Evolutionary conservation across 352 stramenopile genomes (phyloP), one percentile per base, ranked within the genome.

Genomic region (Globisporangium cylindrosporum): DNA sequence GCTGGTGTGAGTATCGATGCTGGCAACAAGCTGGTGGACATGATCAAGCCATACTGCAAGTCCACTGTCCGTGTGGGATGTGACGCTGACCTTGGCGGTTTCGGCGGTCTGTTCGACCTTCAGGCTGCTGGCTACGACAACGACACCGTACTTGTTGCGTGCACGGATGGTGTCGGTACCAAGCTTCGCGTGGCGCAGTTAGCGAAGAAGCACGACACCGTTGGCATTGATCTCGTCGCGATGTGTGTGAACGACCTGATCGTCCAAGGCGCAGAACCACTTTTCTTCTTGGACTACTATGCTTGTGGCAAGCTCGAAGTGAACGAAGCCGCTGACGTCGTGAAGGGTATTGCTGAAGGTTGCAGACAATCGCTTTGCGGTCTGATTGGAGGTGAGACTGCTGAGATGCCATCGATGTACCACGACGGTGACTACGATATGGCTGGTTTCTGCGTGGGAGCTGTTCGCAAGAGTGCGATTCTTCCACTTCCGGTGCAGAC

Each of bases 281-380:
- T 99, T 12, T 99, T 99, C 88, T 99, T 99, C 82, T 79, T 99
- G 9, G 98, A 99, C 82, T 99, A 99, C 84, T 99, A 99, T 90
- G 97, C 98, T 64, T 98, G 94, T 41, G 97, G 97, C 46, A 97
- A 98, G 74, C 87, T 99, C 15, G 92, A 99, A 61, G 89, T 99
- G 8, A 71, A 98, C 57, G 95, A 98, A 71, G 97, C 97, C 66
- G 81, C 89, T 22, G 79, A 95, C 64, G 96, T 99, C 34, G 97
- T 99, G 61, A 94, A 96, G 74, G 97, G 97, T 43, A 99, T 99
- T 72, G 97, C 97, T 2, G 94, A 99, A 71, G 98, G 97, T 51
- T 99, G 98, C 74, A 87, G 85, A 24, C 93, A 99, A 84, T 93
- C 96, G 49, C 78, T 89, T 56, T 99, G 97, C 77, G 97, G 95